Conservation (phyloP, 2,329 filamentous ascomycete genomes). For the Alternaria brassicae region DNA sequence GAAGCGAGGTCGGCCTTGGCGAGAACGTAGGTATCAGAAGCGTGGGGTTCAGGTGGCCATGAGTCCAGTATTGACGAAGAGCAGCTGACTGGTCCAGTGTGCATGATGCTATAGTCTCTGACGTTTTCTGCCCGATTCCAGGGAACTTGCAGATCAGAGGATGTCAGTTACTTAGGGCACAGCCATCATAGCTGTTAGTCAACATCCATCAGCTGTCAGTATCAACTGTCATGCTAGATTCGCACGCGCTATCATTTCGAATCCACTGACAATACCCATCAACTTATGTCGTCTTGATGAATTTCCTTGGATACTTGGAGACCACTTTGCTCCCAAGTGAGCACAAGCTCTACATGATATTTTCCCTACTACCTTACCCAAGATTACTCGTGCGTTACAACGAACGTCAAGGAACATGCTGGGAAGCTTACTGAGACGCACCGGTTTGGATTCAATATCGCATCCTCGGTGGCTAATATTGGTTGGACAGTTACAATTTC, state of each 20-base stretch:
- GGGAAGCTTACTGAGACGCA: neutral
- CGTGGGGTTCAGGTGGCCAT: neutral
- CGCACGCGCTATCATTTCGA: neutral
- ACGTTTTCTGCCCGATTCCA: neutral
- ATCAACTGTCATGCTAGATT: neutral
- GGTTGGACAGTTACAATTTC: neutral
- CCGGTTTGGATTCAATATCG: neutral
- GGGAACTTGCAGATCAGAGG: neutral
- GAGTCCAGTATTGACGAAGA: neutral
- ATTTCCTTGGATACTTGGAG: neutral
- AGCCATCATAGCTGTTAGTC: neutral
- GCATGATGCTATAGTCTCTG: neutral
- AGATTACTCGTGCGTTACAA: neutral
- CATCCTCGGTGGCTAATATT: neutral
- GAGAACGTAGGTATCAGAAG: constrained; percentile 6
- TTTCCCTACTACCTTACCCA: neutral
- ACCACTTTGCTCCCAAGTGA: neutral
- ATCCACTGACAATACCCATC: neutral
- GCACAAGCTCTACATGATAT: neutral
- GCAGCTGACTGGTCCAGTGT: neutral
- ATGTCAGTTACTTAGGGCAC: neutral
- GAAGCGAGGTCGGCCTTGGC: constrained; percentile 9
- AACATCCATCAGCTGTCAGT: neutral
- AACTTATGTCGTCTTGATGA: neutral
- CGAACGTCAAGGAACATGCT: neutral